Base-by-base conservation (phyloP, 164 flowering plant genomes). In the Malania oleifera region DNA sequence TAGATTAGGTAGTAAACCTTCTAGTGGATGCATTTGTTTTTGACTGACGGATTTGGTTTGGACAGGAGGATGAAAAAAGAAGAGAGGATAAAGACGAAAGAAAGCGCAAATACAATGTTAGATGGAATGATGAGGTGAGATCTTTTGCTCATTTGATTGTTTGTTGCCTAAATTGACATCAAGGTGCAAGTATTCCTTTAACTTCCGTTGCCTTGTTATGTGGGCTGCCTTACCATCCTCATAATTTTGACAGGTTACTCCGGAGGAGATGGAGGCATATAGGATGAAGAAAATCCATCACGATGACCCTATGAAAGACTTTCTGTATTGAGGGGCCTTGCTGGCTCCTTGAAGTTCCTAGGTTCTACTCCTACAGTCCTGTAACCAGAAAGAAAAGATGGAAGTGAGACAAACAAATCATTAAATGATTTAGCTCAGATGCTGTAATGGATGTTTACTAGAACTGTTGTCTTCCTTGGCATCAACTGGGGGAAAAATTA, bases 261-360 rank as follows among this genome's bases (percentile, higher is more conserved):
- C 80, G 2, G 91, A 87, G 73, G 89, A 83, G n/a, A 85, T 85
- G 91, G 95, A 87, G 59, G 91, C 95, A 5, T n/a, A 77, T 49
- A 67, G 89, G 62, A 82, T 83, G 85, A 85, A 85, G 72, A 81
- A 57, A 66, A 39, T 79, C 28, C 91, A 80, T 57, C 84, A 77
- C 37, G 91, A 87, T 57, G 89, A 87, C 56, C 95, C 95, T n/a
- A 85, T 88, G 96, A 86, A 85, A 63, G 92, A 91, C 44, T 82
- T 91, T 48, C 57, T 91, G 46, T 70, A 80, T 46, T 87, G 2
- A 52, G n/a, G n/a, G n/a, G n/a, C n/a, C n/a, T n/a, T n/a, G n/a
- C n/a, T n/a, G n/a, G n/a, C n/a, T n/a, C n/a, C n/a, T n/a, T n/a
- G n/a, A n/a, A n/a, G n/a, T n/a, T n/a, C n/a, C n/a, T n/a, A n/a